Conservation (phyloP, 768 basidiomycete genomes). For the Boletus rubescentipes region DNA sequence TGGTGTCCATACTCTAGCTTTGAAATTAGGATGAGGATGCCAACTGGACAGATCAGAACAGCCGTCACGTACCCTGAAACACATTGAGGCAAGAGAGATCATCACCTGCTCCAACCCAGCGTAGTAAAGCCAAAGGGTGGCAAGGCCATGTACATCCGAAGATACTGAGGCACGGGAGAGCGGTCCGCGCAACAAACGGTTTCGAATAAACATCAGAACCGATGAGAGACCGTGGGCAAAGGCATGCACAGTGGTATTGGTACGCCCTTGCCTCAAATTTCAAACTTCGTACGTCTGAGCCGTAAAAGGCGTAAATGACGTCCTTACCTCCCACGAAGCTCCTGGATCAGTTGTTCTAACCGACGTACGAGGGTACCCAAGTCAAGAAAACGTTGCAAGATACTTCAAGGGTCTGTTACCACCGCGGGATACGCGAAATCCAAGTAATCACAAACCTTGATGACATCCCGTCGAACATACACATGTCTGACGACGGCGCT, state of each 20-base stretch:
- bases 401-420: conserved; percentile 36
- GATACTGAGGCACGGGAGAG: conserved; percentile 31
- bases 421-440: not conserved
- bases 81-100: conserved; percentile 54
- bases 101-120: conserved; percentile 48
- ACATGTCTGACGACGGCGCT: conserved; percentile 32
- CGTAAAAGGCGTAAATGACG: not conserved
- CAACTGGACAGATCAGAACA: not conserved
- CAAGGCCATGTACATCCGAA: conserved; percentile 28
- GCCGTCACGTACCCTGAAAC: conserved; percentile 49
- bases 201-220: conserved; percentile 50
- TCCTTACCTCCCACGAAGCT: conserved; percentile 50
- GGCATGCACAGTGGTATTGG: conserved; percentile 60
- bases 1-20: conserved; percentile 28
- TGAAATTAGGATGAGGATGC: conserved; percentile 1
- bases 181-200: conserved; percentile 40
- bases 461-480: conserved; percentile 48
- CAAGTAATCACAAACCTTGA: conserved; percentile 44
- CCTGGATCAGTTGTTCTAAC: conserved; percentile 52
- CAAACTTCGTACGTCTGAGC: conserved; percentile 5
- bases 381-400: conserved; percentile 59
- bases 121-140: conserved; percentile 52
- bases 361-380: conserved; percentile 71
- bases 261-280: conserved; percentile 40
- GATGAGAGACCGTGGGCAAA: conserved; percentile 65